Percentiles rank a stretch among this genome's conserved stretches.
Evolutionary conservation across 2,329 filamentous ascomycete genomes (phyloP).

Genomic region (Nannizzia gypsea): DNA sequence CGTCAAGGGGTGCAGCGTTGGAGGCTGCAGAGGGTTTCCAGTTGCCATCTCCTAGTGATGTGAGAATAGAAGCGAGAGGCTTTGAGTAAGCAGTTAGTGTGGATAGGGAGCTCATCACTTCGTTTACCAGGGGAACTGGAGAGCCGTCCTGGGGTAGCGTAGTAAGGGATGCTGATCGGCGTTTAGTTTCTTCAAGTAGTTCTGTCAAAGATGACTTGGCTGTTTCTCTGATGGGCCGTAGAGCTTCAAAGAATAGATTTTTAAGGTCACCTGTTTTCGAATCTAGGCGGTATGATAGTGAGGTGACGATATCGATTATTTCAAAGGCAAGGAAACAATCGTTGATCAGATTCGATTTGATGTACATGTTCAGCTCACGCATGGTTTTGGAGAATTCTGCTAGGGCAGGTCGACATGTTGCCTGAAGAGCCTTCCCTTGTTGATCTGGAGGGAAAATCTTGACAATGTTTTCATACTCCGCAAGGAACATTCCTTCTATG

Average conservation of each 20-base stretch:
- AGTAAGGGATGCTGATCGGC: slow-evolving; percentile 53
- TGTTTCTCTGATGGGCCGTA: slow-evolving; percentile 84
- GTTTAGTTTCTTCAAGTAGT: slow-evolving; percentile 70
- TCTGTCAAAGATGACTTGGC: slow-evolving; percentile 76
- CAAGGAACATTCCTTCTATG: slow-evolving; percentile 73
- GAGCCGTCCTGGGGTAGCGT: slow-evolving; percentile 66
- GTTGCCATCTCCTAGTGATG: slow-evolving; percentile 83
- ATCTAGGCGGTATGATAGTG: slow-evolving; percentile 67
- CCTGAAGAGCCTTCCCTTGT: slow-evolving; percentile 66
- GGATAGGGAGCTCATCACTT: slow-evolving; percentile 76
- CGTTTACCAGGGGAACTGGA: slow-evolving; percentile 62
- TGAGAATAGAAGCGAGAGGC: slow-evolving; percentile 78
- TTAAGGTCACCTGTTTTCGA: slow-evolving; percentile 77
- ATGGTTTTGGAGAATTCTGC: slow-evolving; percentile 75
- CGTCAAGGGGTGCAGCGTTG: slow-evolving; percentile 64
- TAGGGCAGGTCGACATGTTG: slow-evolving; percentile 66
- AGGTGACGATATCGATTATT: slow-evolving; percentile 79
- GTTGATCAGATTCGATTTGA: slow-evolving; percentile 71
- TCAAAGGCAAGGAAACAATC: slow-evolving; percentile 95
- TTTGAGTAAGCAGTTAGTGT: slow-evolving; percentile 77
- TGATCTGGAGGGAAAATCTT: slow-evolving; percentile 77
- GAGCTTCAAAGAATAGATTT: slow-evolving; percentile 63
- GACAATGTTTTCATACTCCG: slow-evolving; percentile 85
- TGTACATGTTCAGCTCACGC: slow-evolving; percentile 77
- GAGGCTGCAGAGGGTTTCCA: slow-evolving; percentile 59